Evolutionary conservation across 495 filamentous ascomycete genomes (phyloP).

Genomic region (Hypomontagnella monticulosa): DNA sequence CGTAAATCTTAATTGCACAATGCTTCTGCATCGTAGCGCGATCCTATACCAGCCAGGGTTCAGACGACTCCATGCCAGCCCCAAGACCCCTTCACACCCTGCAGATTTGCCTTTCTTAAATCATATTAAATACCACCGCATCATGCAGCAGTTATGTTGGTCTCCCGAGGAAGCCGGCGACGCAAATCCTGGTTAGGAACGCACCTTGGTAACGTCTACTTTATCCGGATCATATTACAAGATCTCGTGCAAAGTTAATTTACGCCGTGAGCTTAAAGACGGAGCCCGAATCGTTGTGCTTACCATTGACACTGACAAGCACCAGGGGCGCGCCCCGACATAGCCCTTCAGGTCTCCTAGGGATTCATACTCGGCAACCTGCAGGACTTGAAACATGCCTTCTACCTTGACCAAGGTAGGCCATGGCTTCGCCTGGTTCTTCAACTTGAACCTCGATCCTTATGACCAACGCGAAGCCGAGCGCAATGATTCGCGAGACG

Average conservation of each 20-base stretch:
- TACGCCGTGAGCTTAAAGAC: conserved; percentile 3
- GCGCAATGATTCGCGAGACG: conserved; percentile 23
- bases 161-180: conserved; percentile 9
- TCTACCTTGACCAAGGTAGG: conserved; percentile 30
- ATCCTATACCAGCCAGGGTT: conserved; percentile 18
- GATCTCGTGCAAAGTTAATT: conserved; percentile 15
- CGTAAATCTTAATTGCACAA: conserved; percentile 28
- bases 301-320: neutral
- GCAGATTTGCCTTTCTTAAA: conserved; percentile 4
- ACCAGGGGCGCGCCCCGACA: conserved; percentile 14
- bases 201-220: conserved; percentile 18
- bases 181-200: conserved; percentile 12
- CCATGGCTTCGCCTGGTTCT: conserved; percentile 41
- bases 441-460: conserved; percentile 37
- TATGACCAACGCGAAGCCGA: conserved; percentile 33
- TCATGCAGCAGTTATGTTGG: conserved; percentile 19
- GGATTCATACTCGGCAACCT: conserved; percentile 2
- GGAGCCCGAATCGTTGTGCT: conserved; percentile 7
- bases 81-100: conserved; percentile 23
- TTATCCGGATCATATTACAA: conserved; percentile 5
- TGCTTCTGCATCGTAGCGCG: conserved; percentile 28
- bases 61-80: neutral
- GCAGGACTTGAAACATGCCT: conserved; percentile 37
- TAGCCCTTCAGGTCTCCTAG: conserved; percentile 6
- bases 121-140: conserved; percentile 40